A percentile compares a stretch with the other conserved stretches of the same genome.
Evolutionary conservation across 208 protist species (phyloP).

Genomic region (Naegleria fowleri): DNA sequence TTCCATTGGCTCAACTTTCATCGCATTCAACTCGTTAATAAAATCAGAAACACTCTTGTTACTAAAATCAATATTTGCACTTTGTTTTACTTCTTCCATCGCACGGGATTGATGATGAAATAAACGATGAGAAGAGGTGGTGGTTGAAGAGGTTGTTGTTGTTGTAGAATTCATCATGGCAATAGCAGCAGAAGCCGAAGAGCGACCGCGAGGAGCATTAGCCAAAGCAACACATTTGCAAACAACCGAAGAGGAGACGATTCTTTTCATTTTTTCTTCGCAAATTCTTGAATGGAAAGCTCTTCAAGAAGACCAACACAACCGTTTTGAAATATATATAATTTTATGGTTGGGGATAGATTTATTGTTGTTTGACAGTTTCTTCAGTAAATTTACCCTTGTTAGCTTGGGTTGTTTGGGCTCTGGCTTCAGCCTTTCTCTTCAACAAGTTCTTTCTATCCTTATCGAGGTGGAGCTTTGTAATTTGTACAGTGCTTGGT

Average conservation of each 20-base stretch:
- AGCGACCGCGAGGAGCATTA: no score
- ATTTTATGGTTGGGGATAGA: neutral
- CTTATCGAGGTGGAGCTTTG: slow-evolving; percentile 97
- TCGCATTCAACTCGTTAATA: neutral
- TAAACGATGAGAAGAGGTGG: neutral
- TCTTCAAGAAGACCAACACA: no score
- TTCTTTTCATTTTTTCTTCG: neutral
- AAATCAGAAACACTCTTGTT: neutral
- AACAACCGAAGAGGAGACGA: neutral
- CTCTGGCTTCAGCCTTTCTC: slow-evolving; percentile 50
- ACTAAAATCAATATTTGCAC: neutral
- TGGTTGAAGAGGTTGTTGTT: no score
- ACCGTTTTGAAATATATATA: neutral
- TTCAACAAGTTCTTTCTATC: slow-evolving; percentile 94
- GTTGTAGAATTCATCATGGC: no score
- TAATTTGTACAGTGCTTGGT: slow-evolving; percentile 98
- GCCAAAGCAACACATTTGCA: neutral
- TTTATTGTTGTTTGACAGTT: slow-evolving; percentile 3
- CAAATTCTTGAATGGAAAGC: no score
- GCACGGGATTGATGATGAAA: neutral
- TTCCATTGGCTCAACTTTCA: neutral
- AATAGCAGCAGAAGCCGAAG: no score
- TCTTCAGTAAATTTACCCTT: slow-evolving; percentile 9
- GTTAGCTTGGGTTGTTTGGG: neutral
- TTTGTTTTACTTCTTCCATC: neutral